A percentile compares a stretch with the other conserved stretches of the same genome.
Conservation (phyloP, 352 stramenopile genomes). For the Peronospora farinosa region DNA sequence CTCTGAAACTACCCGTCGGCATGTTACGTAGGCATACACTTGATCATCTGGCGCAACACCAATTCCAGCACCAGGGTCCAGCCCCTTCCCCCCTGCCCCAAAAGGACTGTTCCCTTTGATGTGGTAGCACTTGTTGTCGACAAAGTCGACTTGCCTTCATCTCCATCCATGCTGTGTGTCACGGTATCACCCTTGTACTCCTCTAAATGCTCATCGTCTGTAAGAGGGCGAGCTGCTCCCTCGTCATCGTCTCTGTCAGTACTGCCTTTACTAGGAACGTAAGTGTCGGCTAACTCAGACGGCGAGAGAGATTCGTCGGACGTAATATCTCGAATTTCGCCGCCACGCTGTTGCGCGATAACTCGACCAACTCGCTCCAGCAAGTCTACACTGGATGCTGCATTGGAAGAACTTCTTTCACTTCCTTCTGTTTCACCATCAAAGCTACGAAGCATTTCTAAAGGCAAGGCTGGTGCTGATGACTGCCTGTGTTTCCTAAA, state of each 20-base stretch:
- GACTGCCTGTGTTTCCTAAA: conserved; percentile 11
- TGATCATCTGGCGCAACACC: conserved; percentile 52
- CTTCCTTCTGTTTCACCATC: conserved; percentile 30
- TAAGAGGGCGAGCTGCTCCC: conserved; percentile 5
- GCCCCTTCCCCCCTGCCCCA: conserved; percentile 40
- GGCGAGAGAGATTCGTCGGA: conserved; percentile 33
- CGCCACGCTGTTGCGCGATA: conserved; percentile 61
- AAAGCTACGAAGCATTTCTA: conserved; percentile 39
- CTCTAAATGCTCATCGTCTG: conserved; percentile 21
- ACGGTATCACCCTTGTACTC: conserved; percentile 15
- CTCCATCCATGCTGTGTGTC: neutral
- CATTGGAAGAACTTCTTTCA: conserved; percentile 13
- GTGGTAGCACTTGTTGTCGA: conserved; percentile 1
- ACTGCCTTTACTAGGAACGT: conserved; percentile 19
- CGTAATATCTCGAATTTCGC: conserved; percentile 78
- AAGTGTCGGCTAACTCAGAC: conserved; percentile 24
- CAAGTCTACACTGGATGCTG: conserved; percentile 34
- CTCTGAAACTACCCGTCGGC: conserved; percentile 68
- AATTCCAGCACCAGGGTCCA: conserved; percentile 65
- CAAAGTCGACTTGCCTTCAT: conserved; percentile 9
- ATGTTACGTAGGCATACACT: conserved; percentile 54
- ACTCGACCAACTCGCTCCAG: conserved; percentile 66
- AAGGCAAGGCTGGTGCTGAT: conserved; percentile 23
- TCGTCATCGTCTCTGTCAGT: conserved; percentile 14
- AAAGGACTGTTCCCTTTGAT: conserved; percentile 16